Conservation (phyloP, 495 filamentous ascomycete species). For the Aspergillus mulundensis region DNA sequence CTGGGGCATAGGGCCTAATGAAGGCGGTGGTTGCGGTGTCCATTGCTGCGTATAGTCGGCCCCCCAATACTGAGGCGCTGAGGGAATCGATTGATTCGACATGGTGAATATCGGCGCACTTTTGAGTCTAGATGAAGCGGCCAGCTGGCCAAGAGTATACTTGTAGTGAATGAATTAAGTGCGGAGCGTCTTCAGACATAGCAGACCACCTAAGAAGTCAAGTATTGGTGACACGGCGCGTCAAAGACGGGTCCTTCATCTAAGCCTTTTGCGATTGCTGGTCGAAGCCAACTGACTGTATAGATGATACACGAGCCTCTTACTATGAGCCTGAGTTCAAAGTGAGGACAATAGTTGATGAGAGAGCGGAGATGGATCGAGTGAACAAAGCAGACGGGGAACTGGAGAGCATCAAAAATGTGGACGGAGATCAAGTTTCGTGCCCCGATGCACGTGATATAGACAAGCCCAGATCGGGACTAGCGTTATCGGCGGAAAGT, state of each 20-base stretch:
- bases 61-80: constrained; percentile 47
- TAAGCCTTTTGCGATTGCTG: not conserved
- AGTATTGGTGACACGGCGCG: constrained; percentile 5
- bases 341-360: not conserved
- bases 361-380: not conserved
- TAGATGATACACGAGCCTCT: not conserved
- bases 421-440: constrained; percentile 14
- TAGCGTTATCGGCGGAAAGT: constrained; percentile 30
- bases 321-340: not conserved
- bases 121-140: not conserved
- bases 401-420: constrained; percentile 11
- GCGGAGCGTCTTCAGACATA: constrained; percentile 10
- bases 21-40: constrained; percentile 23
- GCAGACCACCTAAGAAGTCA: constrained; percentile 5
- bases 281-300: not conserved
- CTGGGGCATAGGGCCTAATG: constrained; percentile 13
- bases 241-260: not conserved
- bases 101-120: constrained; percentile 29
- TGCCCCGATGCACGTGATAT: constrained; percentile 27
- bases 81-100: constrained; percentile 49
- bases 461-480: constrained; percentile 22
- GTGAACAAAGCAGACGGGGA: not conserved
- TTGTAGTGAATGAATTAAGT: not conserved
- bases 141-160: constrained; percentile 1
- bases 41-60: constrained; percentile 33